Evolutionary conservation across 2,329 filamentous ascomycete genomes (phyloP), one percentile per base, ranked within the genome.

Genomic region (Verticillium zaregamsianum): DNA sequence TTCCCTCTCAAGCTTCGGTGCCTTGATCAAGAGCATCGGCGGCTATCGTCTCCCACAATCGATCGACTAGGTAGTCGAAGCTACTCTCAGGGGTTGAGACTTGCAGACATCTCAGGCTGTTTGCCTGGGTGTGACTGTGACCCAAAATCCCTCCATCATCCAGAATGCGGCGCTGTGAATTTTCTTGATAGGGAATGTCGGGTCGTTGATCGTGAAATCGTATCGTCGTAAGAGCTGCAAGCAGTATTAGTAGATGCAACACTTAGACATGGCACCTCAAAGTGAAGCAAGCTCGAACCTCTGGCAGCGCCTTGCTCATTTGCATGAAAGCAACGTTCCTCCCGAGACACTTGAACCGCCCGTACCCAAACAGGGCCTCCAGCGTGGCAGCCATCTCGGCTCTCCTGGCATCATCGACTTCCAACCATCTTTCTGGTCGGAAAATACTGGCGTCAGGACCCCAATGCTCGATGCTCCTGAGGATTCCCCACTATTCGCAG

Each of bases 391-490:
- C 66, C 73, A 80, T 80, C 1, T 64, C 66, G 20, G 62, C 70
- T 12, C 75, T 62, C 35, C 74, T 68, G 0, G 71, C 71, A 1
- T 65, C 66, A 0, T 70, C 68, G 0, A 70, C 72, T 3, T 55
- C 62, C 2, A 89, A 72, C 82, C 85, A 89, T 37, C 86, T 76
- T 59, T 82, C 82, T 0, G 86, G 86, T 3, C 76, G 77, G 67
- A 88, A 89, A 0, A 68, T 68, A 52, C 83, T 80, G 9, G 85
- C 81, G 64, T 88, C 83, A 0, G 75, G 70, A 3, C 86, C 86
- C 84, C 86, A 89, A 0, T 58, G 56, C 56, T 58, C 56, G n/a
- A 28, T 58, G 56, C 56, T 58, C 23, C 56, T 37, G 32, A 58
- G 35, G 20, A 58, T 58, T 0, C 80, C 73, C 0, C 70, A 70